Conservation (phyloP, 495 filamentous ascomycete species). For the Trichoderma erinaceum region DNA sequence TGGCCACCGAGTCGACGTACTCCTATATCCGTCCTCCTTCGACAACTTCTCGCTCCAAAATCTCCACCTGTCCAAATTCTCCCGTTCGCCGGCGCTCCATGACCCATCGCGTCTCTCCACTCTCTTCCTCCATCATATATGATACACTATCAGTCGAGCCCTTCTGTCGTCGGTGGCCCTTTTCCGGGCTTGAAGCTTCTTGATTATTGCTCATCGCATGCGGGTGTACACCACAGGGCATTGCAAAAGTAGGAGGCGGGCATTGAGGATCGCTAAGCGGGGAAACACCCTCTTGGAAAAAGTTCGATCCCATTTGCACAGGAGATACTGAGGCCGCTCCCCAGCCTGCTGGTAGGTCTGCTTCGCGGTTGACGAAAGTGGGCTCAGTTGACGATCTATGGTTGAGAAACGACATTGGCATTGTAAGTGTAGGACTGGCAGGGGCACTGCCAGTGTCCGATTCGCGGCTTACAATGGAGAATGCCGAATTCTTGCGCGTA, state of each 20-base stretch:
- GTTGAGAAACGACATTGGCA: constrained; percentile 23
- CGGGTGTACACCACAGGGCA: background rate
- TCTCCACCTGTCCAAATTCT: constrained; percentile 48
- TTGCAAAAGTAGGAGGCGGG: constrained; percentile 19
- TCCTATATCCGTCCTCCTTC: constrained; percentile 29
- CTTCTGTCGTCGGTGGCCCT: constrained; percentile 40
- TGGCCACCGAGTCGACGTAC: background rate
- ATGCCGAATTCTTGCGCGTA: constrained; percentile 35
- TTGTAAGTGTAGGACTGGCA: constrained; percentile 35
- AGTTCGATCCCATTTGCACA: background rate
- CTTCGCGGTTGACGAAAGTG: background rate
- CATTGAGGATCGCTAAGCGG: constrained; percentile 13
- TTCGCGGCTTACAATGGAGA: constrained; percentile 34
- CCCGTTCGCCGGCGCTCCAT: constrained; percentile 49
- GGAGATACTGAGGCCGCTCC: background rate
- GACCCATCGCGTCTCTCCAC: constrained; percentile 48
- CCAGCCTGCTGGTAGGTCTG: background rate
- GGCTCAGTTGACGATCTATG: background rate
- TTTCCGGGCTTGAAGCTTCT: constrained; percentile 24
- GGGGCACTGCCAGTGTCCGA: constrained; percentile 34
- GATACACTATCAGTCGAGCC: constrained; percentile 51
- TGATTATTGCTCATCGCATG: background rate
- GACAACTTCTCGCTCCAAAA: constrained; percentile 31
- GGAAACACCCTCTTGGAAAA: constrained; percentile 6
- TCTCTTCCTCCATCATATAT: constrained; percentile 43